Percentiles rank a stretch among this genome's conserved stretches.
These are phyloP conservation scores for Rubroboletus pulcherrimus DNA, from an alignment of 768 basidiomycete genomes.

Conservation along the genomic window DNA sequence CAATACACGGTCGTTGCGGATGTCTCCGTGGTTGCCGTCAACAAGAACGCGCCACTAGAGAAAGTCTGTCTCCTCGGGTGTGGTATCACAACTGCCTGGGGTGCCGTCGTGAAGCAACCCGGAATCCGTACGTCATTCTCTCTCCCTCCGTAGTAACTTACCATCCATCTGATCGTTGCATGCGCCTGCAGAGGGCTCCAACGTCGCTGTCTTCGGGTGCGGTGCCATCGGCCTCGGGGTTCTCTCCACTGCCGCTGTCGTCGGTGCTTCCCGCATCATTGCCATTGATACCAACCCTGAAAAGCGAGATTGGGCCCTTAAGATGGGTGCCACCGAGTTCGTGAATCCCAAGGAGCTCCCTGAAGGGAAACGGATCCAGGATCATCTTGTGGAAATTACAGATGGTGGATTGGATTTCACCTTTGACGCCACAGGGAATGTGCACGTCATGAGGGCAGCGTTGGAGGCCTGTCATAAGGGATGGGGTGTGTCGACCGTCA, in stretches of 20 bases:
- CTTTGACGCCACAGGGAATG: constrained; percentile 96
- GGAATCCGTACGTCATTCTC: constrained; percentile 60
- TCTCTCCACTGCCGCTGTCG: constrained; percentile 71
- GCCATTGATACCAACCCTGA: constrained; percentile 85
- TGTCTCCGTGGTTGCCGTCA: constrained; percentile 91
- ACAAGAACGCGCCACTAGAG: constrained; percentile 81
- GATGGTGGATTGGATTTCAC: constrained; percentile 98
- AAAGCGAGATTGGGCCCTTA: constrained; percentile 85
- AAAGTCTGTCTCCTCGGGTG: constrained; percentile 97
- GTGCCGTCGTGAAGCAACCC: constrained; percentile 87
- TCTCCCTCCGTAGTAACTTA: not conserved
- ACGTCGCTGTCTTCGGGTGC: constrained; percentile 93
- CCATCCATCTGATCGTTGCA: not conserved
- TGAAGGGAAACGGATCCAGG: constrained; percentile 82
- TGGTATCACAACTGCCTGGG: constrained; percentile 98
- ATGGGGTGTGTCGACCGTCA: constrained; percentile 95
- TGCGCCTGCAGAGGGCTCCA: constrained; percentile 60
- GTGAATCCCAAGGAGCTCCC: constrained; percentile 74
- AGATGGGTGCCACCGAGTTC: constrained; percentile 96
- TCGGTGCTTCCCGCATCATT: constrained; percentile 85
- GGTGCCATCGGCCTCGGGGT: constrained; percentile 96
- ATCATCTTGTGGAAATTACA: constrained; percentile 85
- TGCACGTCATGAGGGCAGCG: constrained; percentile 90
- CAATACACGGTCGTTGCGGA: constrained; percentile 99
- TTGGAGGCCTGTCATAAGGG: constrained; percentile 99